phyloP scores from a whole-genome alignment of 2,329 filamentous ascomycete species.

The Atkinsonella texensis region DNA sequence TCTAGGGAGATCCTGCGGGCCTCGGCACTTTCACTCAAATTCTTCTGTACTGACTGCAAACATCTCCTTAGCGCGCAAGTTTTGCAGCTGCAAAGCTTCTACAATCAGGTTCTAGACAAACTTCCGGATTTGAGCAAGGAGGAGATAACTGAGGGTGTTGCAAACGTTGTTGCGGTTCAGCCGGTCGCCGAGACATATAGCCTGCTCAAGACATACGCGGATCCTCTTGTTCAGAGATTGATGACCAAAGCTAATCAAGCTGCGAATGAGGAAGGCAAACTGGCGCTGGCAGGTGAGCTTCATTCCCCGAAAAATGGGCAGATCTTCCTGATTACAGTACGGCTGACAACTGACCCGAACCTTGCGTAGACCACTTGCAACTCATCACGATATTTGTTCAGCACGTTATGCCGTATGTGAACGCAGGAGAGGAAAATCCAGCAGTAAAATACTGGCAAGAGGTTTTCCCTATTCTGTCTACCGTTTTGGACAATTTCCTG shows the following conservation, averaged over 20 bases:
- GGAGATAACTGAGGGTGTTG: conserved; percentile 91
- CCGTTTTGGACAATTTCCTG: conserved; percentile 79
- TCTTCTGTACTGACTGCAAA: conserved; percentile 92
- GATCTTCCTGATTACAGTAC: too few relatives aligned
- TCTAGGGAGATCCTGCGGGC: conserved; percentile 87
- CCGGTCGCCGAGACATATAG: conserved; percentile 69
- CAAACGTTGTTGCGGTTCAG: conserved; percentile 80
- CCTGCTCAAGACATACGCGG: conserved; percentile 83
- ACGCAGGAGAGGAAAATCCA: conserved; percentile 64
- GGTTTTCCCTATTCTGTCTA: conserved; percentile 76
- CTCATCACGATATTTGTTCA: conserved; percentile 87
- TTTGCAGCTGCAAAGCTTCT: conserved; percentile 79
- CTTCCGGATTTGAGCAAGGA: conserved; percentile 81
- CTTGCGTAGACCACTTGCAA: conserved; percentile 63
- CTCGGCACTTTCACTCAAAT: conserved; percentile 88
- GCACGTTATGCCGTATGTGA: conserved; percentile 60
- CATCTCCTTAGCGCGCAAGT: conserved; percentile 75
- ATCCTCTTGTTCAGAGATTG: conserved; percentile 74
- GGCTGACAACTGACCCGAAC: neutral
- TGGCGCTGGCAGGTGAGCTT: conserved; percentile 65
- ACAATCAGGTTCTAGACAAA: conserved; percentile 77
- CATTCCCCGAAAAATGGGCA: neutral
- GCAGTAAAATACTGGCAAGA: conserved; percentile 95
- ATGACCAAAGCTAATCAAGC: conserved; percentile 82
- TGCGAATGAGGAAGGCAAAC: conserved; percentile 68